phyloP scores from a whole-genome alignment of 1,284 basidiomycete species.

The Mycena sp. region DNA sequence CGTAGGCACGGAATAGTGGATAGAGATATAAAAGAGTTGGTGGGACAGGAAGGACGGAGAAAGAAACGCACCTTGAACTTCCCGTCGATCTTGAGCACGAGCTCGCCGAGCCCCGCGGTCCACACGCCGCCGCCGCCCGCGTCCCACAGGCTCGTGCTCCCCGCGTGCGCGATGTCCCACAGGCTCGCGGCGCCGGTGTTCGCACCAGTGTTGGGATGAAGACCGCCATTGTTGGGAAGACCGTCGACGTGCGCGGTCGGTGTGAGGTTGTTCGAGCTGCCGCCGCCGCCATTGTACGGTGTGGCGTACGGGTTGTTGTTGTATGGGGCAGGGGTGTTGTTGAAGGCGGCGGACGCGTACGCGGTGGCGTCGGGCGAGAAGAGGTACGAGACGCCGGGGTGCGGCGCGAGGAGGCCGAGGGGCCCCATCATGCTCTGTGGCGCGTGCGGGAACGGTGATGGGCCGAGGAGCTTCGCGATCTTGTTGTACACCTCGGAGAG shows the following conservation, averaged over 20 bases:
- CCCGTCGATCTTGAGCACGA: conserved; percentile 80
- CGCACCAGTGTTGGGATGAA: too few relatives aligned
- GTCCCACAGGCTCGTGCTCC: conserved; percentile 2
- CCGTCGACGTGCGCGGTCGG: too few relatives aligned
- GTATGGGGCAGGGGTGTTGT: too few relatives aligned
- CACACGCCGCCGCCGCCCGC: conserved; percentile 42
- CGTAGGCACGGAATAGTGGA: too few relatives aligned
- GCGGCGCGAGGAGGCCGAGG: conserved; percentile 73
- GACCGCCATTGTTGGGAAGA: too few relatives aligned
- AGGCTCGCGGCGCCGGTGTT: too few relatives aligned
- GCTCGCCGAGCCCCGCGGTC: conserved; percentile 72
- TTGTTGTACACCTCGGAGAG: conserved; percentile 89
- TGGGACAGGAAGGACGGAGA: too few relatives aligned
- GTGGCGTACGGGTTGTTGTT: conserved; percentile 37
- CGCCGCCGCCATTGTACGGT: conserved; percentile 37
- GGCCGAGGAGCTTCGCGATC: conserved; percentile 80
- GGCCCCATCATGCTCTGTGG: conserved; percentile 81
- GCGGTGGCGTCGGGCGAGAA: conserved; percentile 53
- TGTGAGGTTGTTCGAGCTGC: conserved; percentile 22
- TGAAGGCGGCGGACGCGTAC: too few relatives aligned
- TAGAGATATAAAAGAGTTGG: too few relatives aligned
- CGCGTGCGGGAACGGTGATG: conserved; percentile 72
- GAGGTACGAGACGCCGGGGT: conserved; percentile 83
- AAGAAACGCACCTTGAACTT: conserved; percentile 81
- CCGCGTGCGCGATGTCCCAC: conserved; percentile 76